These are phyloP conservation scores for Moricandia arvensis DNA, from an alignment of 345 rosid species.

Conservation along the genomic window DNA sequence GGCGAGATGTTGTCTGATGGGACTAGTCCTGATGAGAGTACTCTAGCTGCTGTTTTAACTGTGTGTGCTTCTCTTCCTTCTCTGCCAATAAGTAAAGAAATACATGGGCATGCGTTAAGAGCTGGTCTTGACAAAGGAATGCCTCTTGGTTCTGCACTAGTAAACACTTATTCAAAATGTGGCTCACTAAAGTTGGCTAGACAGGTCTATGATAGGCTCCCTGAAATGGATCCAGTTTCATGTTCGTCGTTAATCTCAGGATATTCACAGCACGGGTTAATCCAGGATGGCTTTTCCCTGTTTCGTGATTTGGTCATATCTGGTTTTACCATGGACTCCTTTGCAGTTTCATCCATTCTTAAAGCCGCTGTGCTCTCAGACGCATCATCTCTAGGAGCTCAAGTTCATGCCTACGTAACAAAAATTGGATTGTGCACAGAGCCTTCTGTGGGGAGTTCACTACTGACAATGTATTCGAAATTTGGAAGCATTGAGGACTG, in stretches of 20 bases:
- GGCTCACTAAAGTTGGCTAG: conserved; percentile 51
- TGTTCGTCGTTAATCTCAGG: conserved; percentile 62
- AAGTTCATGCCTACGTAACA: conserved; percentile 53
- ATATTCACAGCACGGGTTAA: conserved; percentile 52
- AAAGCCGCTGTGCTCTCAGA: conserved; percentile 45
- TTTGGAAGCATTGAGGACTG: conserved; percentile 67
- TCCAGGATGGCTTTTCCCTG: conserved; percentile 53
- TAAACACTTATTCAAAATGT: conserved; percentile 56
- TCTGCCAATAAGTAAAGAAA: conserved; percentile 53
- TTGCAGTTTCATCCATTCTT: conserved; percentile 54
- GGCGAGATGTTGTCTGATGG: conserved; percentile 51
- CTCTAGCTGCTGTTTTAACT: conserved; percentile 48
- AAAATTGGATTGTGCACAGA: conserved; percentile 57
- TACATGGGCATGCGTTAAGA: conserved; percentile 58
- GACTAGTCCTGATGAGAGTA: conserved; percentile 49
- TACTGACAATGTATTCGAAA: conserved; percentile 66
- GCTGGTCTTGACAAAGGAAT: conserved; percentile 44
- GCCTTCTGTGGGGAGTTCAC: conserved; percentile 68
- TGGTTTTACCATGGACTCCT: conserved; percentile 51
- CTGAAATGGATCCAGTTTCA: conserved; percentile 53
- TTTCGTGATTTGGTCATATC: conserved; percentile 47
- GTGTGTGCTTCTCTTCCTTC: conserved; percentile 47
- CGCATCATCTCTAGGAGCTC: conserved; percentile 54
- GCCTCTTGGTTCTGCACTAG: conserved; percentile 54
- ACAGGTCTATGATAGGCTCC: conserved; percentile 57